A percentile compares a stretch with the other conserved stretches of the same genome.
phyloP scores from a whole-genome alignment of 352 stramenopile species.

The Globisporangium barbulae region DNA sequence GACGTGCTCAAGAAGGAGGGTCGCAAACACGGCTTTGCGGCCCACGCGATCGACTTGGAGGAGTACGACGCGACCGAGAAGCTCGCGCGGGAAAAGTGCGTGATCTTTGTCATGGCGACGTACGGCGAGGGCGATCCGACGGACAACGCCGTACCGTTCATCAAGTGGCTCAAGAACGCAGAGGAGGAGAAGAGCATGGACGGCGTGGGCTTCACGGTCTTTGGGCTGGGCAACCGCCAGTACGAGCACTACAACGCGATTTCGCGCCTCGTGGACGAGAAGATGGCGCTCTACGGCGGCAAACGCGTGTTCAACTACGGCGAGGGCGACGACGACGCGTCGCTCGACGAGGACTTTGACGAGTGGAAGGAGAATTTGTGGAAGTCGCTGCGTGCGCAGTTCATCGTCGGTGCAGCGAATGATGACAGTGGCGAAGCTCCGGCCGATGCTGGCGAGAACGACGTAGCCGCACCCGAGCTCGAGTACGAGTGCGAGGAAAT shows the following conservation, averaged over 20 bases:
- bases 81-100: constrained; percentile 47
- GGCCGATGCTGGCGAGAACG: constrained; percentile 6
- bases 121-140: constrained; percentile 98
- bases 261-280: constrained; percentile 89
- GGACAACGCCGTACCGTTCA: constrained; percentile 95
- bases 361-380: constrained; percentile 95
- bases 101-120: constrained; percentile 96
- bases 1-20: constrained; percentile 91
- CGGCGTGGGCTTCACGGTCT: constrained; percentile 91
- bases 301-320: constrained; percentile 87
- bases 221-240: constrained; percentile 97
- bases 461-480: constrained; percentile 39
- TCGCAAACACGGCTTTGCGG: constrained; percentile 82
- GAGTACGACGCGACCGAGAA: constrained; percentile 85
- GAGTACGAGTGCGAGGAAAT: constrained; percentile 63
- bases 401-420: constrained; percentile 33
- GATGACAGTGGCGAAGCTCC: constrained; percentile 9
- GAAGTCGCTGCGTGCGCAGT: constrained; percentile 65
- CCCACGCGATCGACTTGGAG: constrained; percentile 93
- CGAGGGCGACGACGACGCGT: constrained; percentile 95
- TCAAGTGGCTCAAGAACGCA: constrained; percentile 88
- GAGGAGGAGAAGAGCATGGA: constrained; percentile 35
- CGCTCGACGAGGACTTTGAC: constrained; percentile 91
- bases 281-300: constrained; percentile 85
- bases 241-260: constrained; percentile 99